These are phyloP conservation scores for Voacanga thouarsii DNA, from an alignment of 257 asterid species.

Conservation along the genomic window DNA sequence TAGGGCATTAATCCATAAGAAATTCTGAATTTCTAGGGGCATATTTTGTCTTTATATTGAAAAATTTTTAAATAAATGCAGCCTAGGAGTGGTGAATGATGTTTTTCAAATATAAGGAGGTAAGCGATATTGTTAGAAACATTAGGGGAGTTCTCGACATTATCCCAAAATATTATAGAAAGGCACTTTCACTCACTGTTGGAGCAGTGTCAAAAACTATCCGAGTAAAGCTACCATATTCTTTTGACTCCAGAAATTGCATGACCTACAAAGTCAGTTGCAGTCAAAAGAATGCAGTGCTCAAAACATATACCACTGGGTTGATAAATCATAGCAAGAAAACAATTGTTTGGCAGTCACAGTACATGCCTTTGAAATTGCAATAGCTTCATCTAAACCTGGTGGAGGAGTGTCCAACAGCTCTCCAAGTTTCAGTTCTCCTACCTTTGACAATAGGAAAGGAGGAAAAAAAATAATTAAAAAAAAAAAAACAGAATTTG, in stretches of 20 bases:
- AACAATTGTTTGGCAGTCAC: conserved; percentile 2
- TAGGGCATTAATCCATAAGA: no score
- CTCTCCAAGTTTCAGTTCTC: conserved; percentile 69
- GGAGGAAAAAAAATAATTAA: conserved; percentile 6
- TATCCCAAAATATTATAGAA: not conserved
- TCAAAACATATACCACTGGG: not conserved
- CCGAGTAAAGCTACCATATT: conserved; percentile 49
- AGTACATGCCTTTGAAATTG: conserved; percentile 58
- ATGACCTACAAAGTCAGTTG: conserved; percentile 45
- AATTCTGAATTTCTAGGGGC: no score
- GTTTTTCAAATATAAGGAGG: no score
- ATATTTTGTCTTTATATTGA: no score
- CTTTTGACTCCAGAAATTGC: conserved; percentile 65
- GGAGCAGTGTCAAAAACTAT: conserved; percentile 79
- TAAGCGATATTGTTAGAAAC: no score
- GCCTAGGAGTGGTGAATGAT: no score
- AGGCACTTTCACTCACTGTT: conserved; percentile 44
- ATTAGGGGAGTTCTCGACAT: no score
- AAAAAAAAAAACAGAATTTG: not conserved
- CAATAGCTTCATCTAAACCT: conserved; percentile 75
- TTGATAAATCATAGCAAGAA: not conserved
- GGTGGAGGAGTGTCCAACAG: conserved; percentile 69
- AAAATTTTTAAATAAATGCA: no score
- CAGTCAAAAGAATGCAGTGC: conserved; percentile 4
- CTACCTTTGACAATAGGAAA: conserved; percentile 36